These are phyloP conservation scores for Symbiodinium natans DNA, from an alignment of 73 alveolate genomes.

Conservation along the genomic window DNA sequence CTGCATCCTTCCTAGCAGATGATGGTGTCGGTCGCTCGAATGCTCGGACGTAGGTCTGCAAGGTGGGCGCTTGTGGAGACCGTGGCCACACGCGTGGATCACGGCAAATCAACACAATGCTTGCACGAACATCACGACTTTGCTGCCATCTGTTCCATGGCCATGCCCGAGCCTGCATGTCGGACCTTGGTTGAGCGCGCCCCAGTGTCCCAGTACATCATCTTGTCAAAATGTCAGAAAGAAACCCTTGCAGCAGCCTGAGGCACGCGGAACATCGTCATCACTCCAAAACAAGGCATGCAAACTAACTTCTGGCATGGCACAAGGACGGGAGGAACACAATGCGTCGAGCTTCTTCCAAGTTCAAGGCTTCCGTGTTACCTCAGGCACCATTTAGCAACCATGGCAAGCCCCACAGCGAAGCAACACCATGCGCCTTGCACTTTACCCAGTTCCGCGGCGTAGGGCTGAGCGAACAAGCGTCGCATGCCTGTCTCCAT, in stretches of 20 bases:
- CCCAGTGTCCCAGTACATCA: too few relatives aligned
- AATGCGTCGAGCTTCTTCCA: conserved; percentile 83
- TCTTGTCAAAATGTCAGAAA: too few relatives aligned
- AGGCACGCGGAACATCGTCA: too few relatives aligned
- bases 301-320: too few relatives aligned
- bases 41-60: not conserved
- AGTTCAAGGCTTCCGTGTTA: not conserved
- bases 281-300: too few relatives aligned
- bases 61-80: too few relatives aligned
- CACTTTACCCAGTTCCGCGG: not conserved
- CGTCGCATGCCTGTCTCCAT: conserved; percentile 93
- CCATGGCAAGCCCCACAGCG: not conserved
- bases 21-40: not conserved
- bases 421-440: not conserved
- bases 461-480: conserved; percentile 58
- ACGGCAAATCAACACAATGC: too few relatives aligned
- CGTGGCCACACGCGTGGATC: too few relatives aligned
- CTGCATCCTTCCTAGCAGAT: not conserved
- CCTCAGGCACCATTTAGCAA: not conserved
- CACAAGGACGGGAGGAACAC: conserved; percentile 33
- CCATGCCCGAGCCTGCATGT: conserved; percentile 13
- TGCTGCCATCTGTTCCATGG: too few relatives aligned
- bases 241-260: too few relatives aligned
- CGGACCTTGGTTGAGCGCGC: not conserved
- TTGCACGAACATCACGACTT: too few relatives aligned